Evolutionary conservation across 2,329 filamentous ascomycete species (phyloP), one percentile per base, ranked within the genome.

Genomic region (Botrytis fragariae): DNA sequence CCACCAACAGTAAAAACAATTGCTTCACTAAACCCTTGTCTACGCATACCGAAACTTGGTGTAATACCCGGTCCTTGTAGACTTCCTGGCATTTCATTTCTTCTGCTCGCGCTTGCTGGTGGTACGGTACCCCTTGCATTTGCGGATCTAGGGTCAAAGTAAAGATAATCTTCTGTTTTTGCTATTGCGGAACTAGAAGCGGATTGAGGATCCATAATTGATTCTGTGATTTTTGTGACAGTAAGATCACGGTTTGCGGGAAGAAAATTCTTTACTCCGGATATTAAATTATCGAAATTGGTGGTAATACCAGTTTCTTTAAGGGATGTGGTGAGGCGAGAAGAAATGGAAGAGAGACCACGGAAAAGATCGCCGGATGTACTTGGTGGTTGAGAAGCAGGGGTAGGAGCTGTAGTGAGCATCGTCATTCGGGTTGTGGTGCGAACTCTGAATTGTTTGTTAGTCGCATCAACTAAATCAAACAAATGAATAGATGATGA

Each of bases 401-500:
- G 74, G 22, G 87, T 86, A 16, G 93, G 91, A 44, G 95, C 91
- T 1, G 95, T 97, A 6, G 95, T 93, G 82, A 99, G 92, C 89
- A 98, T 97, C 22, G 95, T 98, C 94, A 98, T 98, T 76, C 96
- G 94, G 8, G 95, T 98, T 69, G 97, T 94, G 77, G 97, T 93
- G 74, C 95, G 94, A 70, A 98, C 93, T 82, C 93, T 90, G 67
- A 20, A 48, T 32, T 62, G 82, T 77, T 60, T 59, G 69, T 48
- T 73, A 74, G 44, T 73, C 68, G 12, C 59, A n/a, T 64, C 6
- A 25, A n/a, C 18, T 18, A 74, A 32, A 57, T 8, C 8, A 54
- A 8, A 45, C 4, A 57, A 44, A 51, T 14, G 25, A 39, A 16
- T 39, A n/a, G 16, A 32, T 64, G 16, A 32, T 64, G 29, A 85